Conservation (phyloP, 129 eudicot species). For the Rutidosis leptorrhynchoides region DNA sequence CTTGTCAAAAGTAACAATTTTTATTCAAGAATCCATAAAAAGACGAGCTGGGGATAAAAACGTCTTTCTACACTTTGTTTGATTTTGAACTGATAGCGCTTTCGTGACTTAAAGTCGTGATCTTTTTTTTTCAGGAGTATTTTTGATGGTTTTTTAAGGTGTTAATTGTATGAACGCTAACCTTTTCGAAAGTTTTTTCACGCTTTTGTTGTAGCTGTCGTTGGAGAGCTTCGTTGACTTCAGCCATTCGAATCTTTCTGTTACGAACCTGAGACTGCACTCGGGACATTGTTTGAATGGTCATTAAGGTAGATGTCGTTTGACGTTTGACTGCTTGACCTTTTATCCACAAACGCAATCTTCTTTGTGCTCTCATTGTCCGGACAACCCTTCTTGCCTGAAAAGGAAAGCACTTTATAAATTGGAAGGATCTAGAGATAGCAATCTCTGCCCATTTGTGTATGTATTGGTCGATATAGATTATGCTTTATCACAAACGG, state of each 20-base stretch:
- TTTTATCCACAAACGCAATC: constrained; percentile 45
- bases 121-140: background rate
- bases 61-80: background rate
- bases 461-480: background rate
- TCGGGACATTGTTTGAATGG: constrained; percentile 58
- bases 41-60: background rate
- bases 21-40: background rate
- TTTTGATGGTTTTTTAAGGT: background rate
- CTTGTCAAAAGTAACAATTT: constrained; percentile 18
- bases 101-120: background rate
- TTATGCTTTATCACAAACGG: background rate
- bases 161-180: constrained; percentile 17
- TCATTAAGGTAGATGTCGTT: constrained; percentile 39
- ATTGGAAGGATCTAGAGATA: background rate
- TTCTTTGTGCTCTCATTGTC: constrained; percentile 49
- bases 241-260: constrained; percentile 49
- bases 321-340: constrained; percentile 64
- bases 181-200: constrained; percentile 32
- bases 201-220: constrained; percentile 43
- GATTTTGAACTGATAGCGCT: too few species aligned
- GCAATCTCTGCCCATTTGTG: background rate
- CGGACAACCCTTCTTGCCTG: constrained; percentile 56
- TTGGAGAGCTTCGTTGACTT: constrained; percentile 68
- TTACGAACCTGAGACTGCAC: constrained; percentile 56
- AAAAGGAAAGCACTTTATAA: background rate